Conservation (phyloP, 2,329 filamentous ascomycete species). For the Alternaria postmessia region DNA sequence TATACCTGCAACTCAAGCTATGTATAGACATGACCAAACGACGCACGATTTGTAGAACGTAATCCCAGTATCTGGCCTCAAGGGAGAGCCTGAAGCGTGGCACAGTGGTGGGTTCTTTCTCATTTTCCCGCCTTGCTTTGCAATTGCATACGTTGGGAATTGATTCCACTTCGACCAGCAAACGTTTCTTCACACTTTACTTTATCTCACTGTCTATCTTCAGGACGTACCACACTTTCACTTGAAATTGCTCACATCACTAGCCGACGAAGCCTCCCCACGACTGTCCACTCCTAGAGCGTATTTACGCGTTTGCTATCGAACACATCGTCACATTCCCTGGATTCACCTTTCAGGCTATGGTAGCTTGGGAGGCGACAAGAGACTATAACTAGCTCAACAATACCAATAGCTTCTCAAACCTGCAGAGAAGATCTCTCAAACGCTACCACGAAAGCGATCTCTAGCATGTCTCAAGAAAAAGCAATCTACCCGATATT, state of each 20-base stretch:
- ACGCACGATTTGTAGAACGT: background rate
- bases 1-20: background rate
- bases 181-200: background rate
- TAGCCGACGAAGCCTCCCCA: background rate
- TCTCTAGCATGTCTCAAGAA: background rate
- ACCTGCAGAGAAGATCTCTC: background rate
- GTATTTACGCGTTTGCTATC: background rate
- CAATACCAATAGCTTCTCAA: background rate
- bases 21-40: background rate
- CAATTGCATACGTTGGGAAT: background rate
- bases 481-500: background rate
- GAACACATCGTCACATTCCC: background rate
- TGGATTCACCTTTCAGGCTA: background rate
- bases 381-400: background rate
- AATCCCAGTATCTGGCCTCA: background rate
- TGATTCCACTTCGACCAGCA: background rate
- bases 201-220: background rate
- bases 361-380: background rate
- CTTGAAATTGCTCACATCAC: background rate
- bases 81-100: background rate
- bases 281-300: background rate
- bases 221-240: background rate
- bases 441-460: background rate
- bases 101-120: background rate
- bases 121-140: background rate